phyloP scores from a whole-genome alignment of 202 grass and related monocot species.

The Schoenoplectus tabernaemontani region DNA sequence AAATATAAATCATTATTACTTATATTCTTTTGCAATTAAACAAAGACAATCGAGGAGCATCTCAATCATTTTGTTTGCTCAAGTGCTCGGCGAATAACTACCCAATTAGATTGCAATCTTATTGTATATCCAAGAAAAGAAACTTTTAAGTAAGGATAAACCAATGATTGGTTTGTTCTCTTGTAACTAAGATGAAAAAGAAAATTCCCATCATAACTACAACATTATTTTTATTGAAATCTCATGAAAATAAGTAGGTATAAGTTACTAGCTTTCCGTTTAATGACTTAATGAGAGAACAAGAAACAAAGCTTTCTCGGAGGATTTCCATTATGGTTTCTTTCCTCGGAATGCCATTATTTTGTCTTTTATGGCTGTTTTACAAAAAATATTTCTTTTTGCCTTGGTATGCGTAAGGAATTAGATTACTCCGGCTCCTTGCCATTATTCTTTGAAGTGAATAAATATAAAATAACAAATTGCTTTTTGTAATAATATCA shows the following conservation, averaged over 20 bases:
- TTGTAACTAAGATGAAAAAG: neutral
- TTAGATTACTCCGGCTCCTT: neutral
- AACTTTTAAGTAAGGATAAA: neutral
- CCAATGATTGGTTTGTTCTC: conserved; percentile 9
- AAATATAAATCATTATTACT: neutral
- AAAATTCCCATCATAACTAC: neutral
- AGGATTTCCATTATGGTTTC: neutral
- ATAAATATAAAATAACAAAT: neutral
- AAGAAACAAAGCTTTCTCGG: neutral
- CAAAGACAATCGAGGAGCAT: neutral
- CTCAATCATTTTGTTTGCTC: conserved; percentile 8
- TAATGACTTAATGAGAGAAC: neutral
- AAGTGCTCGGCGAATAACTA: conserved; percentile 29
- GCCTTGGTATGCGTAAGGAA: neutral
- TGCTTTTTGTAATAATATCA: neutral
- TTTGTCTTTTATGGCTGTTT: neutral
- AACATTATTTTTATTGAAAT: conserved; percentile 1
- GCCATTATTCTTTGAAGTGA: neutral
- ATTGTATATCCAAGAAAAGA: conserved; percentile 13
- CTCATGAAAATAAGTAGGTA: neutral
- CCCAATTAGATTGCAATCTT: neutral
- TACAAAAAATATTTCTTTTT: no score
- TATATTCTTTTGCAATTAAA: conserved; percentile 4
- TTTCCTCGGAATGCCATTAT: neutral
- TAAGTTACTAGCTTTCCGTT: neutral